These are phyloP conservation scores for Xylona heveae DNA, from an alignment of 495 filamentous ascomycete species.

Conservation along the genomic window DNA sequence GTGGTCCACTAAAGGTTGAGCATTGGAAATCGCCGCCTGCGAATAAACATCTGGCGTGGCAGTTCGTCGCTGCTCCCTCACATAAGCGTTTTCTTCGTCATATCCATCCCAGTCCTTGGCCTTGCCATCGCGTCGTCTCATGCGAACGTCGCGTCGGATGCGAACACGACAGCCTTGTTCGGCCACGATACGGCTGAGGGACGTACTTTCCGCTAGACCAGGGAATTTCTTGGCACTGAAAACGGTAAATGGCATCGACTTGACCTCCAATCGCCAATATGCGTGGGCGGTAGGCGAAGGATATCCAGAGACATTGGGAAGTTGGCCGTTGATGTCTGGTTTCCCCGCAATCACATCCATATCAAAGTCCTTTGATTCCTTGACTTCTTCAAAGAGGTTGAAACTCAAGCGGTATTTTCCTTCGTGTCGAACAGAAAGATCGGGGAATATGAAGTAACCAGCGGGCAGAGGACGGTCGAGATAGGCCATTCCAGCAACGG, in stretches of 20 bases:
- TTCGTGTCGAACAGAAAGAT: constrained; percentile 91
- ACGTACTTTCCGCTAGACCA: constrained; percentile 76
- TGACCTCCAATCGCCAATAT: constrained; percentile 69
- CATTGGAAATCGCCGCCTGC: constrained; percentile 28
- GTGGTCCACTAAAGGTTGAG: constrained; percentile 17
- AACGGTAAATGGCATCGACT: constrained; percentile 69
- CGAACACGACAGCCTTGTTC: constrained; percentile 96
- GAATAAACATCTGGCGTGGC: constrained; percentile 37
- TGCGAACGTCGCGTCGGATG: constrained; percentile 89
- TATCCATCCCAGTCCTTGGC: constrained; percentile 38
- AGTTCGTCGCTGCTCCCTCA: constrained; percentile 30
- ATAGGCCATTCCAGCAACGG: constrained; percentile 92
- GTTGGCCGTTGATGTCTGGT: constrained; percentile 11
- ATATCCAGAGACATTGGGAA: constrained; percentile 8
- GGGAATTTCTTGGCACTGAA: constrained; percentile 99
- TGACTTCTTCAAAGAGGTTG: constrained; percentile 82
- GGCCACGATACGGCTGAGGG: constrained; percentile 72
- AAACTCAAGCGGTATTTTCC: constrained; percentile 78
- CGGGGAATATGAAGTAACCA: constrained; percentile 96
- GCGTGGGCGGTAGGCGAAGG: constrained; percentile 18
- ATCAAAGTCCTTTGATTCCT: constrained; percentile 48
- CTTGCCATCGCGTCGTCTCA: constrained; percentile 76
- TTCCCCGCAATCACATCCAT: too few species aligned
- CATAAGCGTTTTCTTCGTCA: constrained; percentile 38
- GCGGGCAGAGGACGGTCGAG: constrained; percentile 78